Evolutionary conservation across 1,284 basidiomycete genomes (phyloP).

Genomic region (Inonotus hispidus): DNA sequence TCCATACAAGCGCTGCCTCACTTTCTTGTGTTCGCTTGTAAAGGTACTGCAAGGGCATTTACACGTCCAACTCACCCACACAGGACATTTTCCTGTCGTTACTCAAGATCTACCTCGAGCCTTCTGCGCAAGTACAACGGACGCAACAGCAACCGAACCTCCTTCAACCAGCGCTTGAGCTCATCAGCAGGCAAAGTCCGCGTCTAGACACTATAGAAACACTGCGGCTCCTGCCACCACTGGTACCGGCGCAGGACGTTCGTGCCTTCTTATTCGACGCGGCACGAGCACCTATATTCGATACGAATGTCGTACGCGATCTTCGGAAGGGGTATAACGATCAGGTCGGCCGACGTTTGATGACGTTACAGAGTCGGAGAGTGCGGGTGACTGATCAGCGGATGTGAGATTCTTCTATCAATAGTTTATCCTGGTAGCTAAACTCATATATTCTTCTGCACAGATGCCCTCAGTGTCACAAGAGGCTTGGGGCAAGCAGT

Average conservation of each 20-base stretch:
- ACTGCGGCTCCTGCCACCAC: constrained; percentile 81
- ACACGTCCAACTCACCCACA: constrained; percentile 54
- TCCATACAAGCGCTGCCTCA: neutral
- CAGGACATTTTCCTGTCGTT: constrained; percentile 77
- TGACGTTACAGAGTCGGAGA: constrained; percentile 71
- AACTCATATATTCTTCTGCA: constrained; percentile 1
- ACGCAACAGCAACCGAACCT: constrained; percentile 41
- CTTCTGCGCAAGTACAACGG: constrained; percentile 32
- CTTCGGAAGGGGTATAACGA: constrained; percentile 69
- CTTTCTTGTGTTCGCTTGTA: neutral
- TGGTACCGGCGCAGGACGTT: constrained; percentile 78
- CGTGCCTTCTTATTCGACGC: constrained; percentile 76
- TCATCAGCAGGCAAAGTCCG: constrained; percentile 80
- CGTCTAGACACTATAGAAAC: constrained; percentile 78
- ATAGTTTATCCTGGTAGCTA: neutral
- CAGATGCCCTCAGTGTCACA: constrained; percentile 95
- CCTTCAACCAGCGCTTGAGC: constrained; percentile 73
- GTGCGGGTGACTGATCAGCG: constrained; percentile 91
- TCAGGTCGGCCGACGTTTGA: constrained; percentile 65
- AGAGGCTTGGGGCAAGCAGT: constrained; percentile 88
- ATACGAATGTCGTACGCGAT: constrained; percentile 61
- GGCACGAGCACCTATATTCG: constrained; percentile 61
- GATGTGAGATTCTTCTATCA: constrained; percentile 51
- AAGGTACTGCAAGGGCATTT: constrained; percentile 87
- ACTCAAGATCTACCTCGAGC: constrained; percentile 83